Conservation (phyloP, 1,284 basidiomycete species). For the Clitocybe nebularis region DNA sequence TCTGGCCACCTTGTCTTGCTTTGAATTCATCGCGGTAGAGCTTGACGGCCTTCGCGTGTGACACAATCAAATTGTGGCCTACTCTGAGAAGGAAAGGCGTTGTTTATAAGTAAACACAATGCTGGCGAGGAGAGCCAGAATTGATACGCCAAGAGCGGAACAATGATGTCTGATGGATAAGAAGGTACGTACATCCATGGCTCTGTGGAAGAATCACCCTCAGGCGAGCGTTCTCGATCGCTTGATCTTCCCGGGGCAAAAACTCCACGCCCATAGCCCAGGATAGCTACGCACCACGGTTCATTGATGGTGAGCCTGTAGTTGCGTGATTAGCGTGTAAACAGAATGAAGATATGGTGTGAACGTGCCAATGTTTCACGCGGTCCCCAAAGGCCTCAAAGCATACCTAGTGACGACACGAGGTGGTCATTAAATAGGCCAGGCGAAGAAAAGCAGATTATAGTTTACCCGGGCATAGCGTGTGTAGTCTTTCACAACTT, state of each 20-base stretch:
- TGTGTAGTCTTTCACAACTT: constrained; percentile 61
- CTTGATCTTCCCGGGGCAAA: constrained; percentile 70
- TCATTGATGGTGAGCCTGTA: constrained; percentile 70
- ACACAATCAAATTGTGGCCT: constrained; percentile 63
- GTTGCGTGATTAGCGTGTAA: constrained; percentile 18
- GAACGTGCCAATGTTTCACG: constrained; percentile 66
- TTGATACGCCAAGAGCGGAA: not conserved
- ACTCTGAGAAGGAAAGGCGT: constrained; percentile 38
- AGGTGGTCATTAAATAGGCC: constrained; percentile 10
- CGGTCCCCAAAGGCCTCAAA: constrained; percentile 78
- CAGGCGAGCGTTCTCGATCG: constrained; percentile 53
- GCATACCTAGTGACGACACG: constrained; percentile 43
- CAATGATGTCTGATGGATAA: not conserved
- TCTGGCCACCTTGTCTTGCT: constrained; percentile 53
- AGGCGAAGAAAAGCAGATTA: not conserved
- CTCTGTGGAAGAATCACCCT: constrained; percentile 66
- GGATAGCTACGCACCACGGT: constrained; percentile 70
- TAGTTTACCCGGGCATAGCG: constrained; percentile 53
- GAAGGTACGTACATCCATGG: constrained; percentile 61
- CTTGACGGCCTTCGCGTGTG: constrained; percentile 67
- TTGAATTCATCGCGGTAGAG: constrained; percentile 68
- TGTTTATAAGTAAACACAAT: not conserved
- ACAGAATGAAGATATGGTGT: not conserved
- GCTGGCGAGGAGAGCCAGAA: too few relatives aligned
- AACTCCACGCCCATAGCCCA: constrained; percentile 67